These are phyloP conservation scores for Calonectria henricotiae DNA, from an alignment of 2,329 filamentous ascomycete genomes.

Conservation along the genomic window DNA sequence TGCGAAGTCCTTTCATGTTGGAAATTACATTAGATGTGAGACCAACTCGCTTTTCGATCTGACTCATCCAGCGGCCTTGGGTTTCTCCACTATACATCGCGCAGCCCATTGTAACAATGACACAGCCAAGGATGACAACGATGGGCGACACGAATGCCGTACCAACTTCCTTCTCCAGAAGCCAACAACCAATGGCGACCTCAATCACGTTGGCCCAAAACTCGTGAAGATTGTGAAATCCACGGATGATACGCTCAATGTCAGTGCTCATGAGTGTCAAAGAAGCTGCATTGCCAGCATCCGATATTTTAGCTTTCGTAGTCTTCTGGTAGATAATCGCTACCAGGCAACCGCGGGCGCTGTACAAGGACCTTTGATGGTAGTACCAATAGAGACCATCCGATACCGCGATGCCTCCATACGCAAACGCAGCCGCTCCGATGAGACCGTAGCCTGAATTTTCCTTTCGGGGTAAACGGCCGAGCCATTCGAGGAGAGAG, in stretches of 20 bases:
- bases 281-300: constrained; percentile 48
- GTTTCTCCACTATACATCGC: constrained; percentile 24
- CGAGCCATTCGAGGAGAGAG: constrained; percentile 32
- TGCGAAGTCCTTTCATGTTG: constrained; percentile 51
- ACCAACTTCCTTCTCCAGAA: constrained; percentile 65
- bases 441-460: constrained; percentile 44
- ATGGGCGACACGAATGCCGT: constrained; percentile 65
- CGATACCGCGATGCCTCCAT: constrained; percentile 56
- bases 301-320: constrained; percentile 13
- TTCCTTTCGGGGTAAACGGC: background rate
- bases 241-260: constrained; percentile 57
- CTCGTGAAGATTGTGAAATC: constrained; percentile 53
- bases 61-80: constrained; percentile 56
- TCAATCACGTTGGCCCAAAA: constrained; percentile 60
- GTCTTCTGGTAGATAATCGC: constrained; percentile 13
- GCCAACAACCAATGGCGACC: constrained; percentile 61
- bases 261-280: constrained; percentile 65
- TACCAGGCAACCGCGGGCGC: constrained; percentile 3
- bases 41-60: constrained; percentile 53
- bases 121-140: constrained; percentile 52
- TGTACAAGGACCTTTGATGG: constrained; percentile 4
- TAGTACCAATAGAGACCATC: constrained; percentile 31
- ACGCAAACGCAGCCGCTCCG: constrained; percentile 45
- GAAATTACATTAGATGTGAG: constrained; percentile 48
- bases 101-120: constrained; percentile 3